Evolutionary conservation across 768 basidiomycete genomes (phyloP).

Genomic region (Pleurotus pulmonarius): DNA sequence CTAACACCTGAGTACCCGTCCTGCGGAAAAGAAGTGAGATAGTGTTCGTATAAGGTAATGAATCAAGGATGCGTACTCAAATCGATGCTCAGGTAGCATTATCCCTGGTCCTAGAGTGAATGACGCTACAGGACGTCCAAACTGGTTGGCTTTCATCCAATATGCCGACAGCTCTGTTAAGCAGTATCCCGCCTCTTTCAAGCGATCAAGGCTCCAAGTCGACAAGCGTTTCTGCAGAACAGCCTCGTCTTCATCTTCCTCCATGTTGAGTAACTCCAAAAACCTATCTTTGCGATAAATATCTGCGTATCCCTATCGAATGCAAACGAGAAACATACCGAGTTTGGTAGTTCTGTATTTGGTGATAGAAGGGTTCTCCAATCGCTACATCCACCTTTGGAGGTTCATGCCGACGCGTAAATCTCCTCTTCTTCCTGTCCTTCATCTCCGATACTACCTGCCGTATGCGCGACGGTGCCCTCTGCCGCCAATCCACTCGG

Average conservation of each 20-base stretch:
- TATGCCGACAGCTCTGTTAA: constrained; percentile 62
- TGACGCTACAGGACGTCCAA: constrained; percentile 62
- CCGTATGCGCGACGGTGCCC: constrained; percentile 42
- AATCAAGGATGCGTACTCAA: constrained; percentile 45
- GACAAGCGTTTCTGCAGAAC: constrained; percentile 60
- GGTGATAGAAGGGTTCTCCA: constrained; percentile 42
- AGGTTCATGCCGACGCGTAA: constrained; percentile 36
- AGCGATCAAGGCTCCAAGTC: constrained; percentile 57
- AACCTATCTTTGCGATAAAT: constrained; percentile 22
- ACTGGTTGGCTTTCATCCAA: constrained; percentile 63
- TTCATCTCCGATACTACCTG: not conserved
- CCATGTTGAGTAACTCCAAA: constrained; percentile 46
- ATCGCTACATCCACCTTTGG: constrained; percentile 25
- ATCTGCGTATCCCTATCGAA: not conserved
- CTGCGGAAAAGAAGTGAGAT: constrained; percentile 28
- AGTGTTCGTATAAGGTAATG: not conserved
- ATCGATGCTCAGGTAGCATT: constrained; percentile 58
- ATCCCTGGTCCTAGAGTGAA: constrained; percentile 65
- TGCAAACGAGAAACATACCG: not conserved
- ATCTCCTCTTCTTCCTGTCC: constrained; percentile 10
- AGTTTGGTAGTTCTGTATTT: constrained; percentile 47
- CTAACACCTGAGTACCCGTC: constrained; percentile 64
- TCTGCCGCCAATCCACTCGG: constrained; percentile 62
- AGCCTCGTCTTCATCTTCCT: constrained; percentile 62
- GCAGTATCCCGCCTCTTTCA: constrained; percentile 71